Base-by-base conservation (phyloP, 306 rosid genomes). In the Leucaena leucocephala region DNA sequence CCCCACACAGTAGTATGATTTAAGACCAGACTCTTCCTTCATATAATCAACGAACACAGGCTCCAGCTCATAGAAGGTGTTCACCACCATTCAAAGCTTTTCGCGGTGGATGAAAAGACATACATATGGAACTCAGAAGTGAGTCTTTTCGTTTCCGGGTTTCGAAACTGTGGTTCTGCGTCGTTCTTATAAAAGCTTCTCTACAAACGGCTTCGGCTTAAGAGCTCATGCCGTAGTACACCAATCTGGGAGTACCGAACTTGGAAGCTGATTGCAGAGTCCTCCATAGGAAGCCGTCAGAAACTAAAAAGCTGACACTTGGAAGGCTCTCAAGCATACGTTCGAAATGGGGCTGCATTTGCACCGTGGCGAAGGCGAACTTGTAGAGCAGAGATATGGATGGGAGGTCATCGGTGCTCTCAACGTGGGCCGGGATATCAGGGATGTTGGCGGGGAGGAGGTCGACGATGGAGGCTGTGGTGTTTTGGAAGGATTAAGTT, bases 211-310 rank as follows among this genome's bases (percentile, higher is more conserved):
- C 59, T 1, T 0, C 0, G 61, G 76, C 7, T 68, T 82, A 85
- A 65, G 5, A 61, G 36, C 77, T 15, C 84, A 76, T 81, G 12
- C 90, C 92, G 64, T 14, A 42, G 46, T 68, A 89, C 4, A 54
- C 73, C 15, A 81, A 70, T 8, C 89, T 34, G 0, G 87, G 87
- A 59, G 86, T 50, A 7, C 61, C 38, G 7, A 89, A 66, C 58
- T 83, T 83, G 61, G 74, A 35, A 19, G 92, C 87, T 0, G 90
- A 84, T 10, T 84, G 83, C 3, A 48, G 57, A 2, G 92, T 86
- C 92, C 90, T 86, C 90, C 87, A 86, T 19, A 89, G 81, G 71
- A 84, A 89, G 21, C 69, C 74, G 40, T 89, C 92, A 50, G 90
- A 82, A 74, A 89, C 77, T 15, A 89, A 15, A 84, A 89, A 84